These are phyloP conservation scores for Claviceps africana DNA, from an alignment of 2,329 filamentous ascomycete species.

Conservation along the genomic window DNA sequence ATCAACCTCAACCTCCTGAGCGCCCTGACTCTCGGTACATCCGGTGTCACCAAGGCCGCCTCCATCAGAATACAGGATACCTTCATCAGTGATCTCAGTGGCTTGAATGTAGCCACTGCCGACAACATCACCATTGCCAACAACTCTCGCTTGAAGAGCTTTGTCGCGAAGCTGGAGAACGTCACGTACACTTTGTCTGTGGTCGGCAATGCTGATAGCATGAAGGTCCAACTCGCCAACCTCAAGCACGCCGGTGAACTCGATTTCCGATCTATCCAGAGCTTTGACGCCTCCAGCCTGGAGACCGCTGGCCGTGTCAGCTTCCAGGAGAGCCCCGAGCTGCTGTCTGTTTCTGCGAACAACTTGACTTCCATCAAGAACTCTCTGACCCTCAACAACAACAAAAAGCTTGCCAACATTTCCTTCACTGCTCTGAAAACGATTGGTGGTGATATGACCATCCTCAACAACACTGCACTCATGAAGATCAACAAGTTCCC, in stretches of 20 bases:
- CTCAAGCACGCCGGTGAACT: conserved; percentile 43
- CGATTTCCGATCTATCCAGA: conserved; percentile 60
- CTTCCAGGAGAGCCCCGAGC: conserved; percentile 63
- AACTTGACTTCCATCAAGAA: conserved; percentile 44
- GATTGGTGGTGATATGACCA: conserved; percentile 65
- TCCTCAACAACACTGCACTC: conserved; percentile 82
- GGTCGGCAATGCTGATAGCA: conserved; percentile 62
- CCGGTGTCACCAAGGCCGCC: conserved; percentile 50
- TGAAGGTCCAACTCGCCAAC: conserved; percentile 62
- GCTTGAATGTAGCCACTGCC: conserved; percentile 66
- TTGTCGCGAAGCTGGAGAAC: conserved; percentile 66
- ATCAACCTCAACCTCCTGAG: conserved; percentile 52
- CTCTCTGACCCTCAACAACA: conserved; percentile 47
- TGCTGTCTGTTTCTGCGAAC: conserved; percentile 51
- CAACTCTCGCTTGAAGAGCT: conserved; percentile 65
- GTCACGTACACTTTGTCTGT: conserved; percentile 59
- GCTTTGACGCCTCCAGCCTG: conserved; percentile 60
- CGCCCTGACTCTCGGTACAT: conserved; percentile 32
- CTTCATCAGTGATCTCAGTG: conserved; percentile 60
- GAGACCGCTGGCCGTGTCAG: conserved; percentile 55
- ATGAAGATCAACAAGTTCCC: conserved; percentile 51
- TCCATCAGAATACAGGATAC: conserved; percentile 75
- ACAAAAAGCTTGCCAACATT: conserved; percentile 55
- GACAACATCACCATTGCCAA: conserved; percentile 72
- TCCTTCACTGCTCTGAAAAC: conserved; percentile 53